phyloP scores from a whole-genome alignment of 2,329 filamentous ascomycete species.

The Hypoxylon sp. region DNA sequence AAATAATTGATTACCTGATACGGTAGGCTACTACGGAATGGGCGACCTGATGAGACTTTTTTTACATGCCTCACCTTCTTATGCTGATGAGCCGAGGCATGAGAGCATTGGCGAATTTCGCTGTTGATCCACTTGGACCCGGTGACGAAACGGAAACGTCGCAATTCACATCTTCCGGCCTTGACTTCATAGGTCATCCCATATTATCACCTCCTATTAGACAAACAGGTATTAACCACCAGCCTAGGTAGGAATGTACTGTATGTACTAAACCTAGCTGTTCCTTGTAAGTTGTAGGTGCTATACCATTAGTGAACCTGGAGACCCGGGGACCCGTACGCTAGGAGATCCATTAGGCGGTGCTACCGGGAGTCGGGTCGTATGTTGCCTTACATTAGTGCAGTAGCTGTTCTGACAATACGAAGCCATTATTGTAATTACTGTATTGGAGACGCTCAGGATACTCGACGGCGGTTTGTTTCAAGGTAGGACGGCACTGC shows the following conservation, averaged over 20 bases:
- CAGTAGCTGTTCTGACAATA: not conserved
- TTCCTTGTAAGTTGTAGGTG: conserved; percentile 8
- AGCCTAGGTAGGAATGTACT: not conserved
- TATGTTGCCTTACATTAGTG: conserved; percentile 26
- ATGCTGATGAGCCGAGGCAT: conserved; percentile 20
- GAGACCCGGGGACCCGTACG: conserved; percentile 13
- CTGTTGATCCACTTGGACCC: conserved; percentile 29
- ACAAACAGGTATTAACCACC: not conserved
- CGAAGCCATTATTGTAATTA: not conserved
- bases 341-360: conserved; percentile 14
- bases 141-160: conserved; percentile 25
- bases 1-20: conserved; percentile 1
- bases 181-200: conserved; percentile 17
- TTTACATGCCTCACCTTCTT: conserved; percentile 4
- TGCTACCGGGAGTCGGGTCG: conserved; percentile 18
- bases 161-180: conserved; percentile 2
- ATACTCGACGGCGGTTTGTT: not conserved
- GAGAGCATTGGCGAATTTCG: not conserved
- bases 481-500: not conserved
- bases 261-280: conserved; percentile 1
- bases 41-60: conserved; percentile 26
- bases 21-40: conserved; percentile 3
- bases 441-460: not conserved
- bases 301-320: conserved; percentile 8
- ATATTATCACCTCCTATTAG: not conserved